Conservation (phyloP, 108 stramenopile species). For the Licmophora abbreviata region DNA sequence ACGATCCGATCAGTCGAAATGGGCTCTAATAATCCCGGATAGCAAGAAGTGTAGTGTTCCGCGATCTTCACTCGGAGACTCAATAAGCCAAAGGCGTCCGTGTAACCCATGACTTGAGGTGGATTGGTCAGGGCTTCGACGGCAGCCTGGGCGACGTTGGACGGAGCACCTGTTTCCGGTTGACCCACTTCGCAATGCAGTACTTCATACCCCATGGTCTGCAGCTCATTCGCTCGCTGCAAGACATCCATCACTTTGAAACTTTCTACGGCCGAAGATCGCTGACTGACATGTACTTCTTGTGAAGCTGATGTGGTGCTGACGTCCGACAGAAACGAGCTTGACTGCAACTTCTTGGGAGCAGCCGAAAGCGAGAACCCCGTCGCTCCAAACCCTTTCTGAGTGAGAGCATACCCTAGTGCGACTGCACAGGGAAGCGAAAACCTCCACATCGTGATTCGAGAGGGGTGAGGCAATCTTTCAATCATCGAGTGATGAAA, state of each 20-base stretch:
- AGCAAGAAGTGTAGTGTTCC: constrained; percentile 52
- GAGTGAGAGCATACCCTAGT: no score
- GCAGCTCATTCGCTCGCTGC: constrained; percentile 67
- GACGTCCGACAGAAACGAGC: no score
- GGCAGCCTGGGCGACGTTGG: constrained; percentile 59
- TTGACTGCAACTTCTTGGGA: no score
- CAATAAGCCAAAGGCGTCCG: constrained; percentile 82
- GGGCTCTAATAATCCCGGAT: constrained; percentile 18
- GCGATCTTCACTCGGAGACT: constrained; percentile 61
- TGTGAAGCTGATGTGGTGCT: no score
- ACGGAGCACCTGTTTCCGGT: constrained; percentile 77
- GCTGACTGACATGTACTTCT: constrained; percentile 9
- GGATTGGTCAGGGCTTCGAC: constrained; percentile 32
- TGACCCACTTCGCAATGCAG: constrained; percentile 88
- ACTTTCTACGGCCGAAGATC: constrained; percentile 45
- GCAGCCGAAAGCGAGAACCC: no score
- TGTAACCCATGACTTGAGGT: constrained; percentile 72
- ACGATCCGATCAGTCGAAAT: constrained; percentile 53
- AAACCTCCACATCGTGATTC: no score
- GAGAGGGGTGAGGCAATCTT: no score
- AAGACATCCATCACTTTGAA: constrained; percentile 94
- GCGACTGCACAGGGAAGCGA: no score
- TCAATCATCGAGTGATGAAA: no score
- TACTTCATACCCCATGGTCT: constrained; percentile 43
- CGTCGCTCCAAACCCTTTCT: no score